Percentiles rank a stretch among this genome's conserved stretches.
Evolutionary conservation across 192 early-diverging fungal genomes (phyloP).

Genomic region (Linnemannia hyalina): DNA sequence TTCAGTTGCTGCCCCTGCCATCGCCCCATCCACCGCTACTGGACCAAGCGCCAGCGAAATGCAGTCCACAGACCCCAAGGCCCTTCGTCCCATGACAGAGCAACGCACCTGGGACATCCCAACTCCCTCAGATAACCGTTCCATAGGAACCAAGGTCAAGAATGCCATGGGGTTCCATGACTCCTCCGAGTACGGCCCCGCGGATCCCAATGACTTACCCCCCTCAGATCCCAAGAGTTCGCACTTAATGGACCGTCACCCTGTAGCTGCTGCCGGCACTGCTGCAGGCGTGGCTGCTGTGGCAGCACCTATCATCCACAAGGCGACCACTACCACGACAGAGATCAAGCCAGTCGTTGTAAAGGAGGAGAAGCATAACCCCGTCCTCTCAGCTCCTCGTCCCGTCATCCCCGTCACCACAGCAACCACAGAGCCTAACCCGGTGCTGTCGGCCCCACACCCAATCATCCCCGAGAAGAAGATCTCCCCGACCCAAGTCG

Average conservation of each 20-base stretch:
- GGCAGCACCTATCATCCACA: not conserved
- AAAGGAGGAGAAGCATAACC: not conserved
- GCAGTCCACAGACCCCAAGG: constrained; percentile 13
- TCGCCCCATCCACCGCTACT: not conserved
- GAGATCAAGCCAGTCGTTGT: not conserved
- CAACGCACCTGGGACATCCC: not conserved
- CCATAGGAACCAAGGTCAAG: not conserved
- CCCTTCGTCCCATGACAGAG: not conserved
- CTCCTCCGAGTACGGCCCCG: constrained; percentile 11
- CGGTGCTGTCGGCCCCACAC: not conserved
- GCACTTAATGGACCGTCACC: not conserved
- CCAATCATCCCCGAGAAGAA: not conserved
- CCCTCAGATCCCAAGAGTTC: not conserved
- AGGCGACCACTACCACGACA: not conserved
- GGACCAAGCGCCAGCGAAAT: not conserved
- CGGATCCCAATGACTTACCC: constrained; percentile 1
- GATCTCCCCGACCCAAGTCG: not conserved
- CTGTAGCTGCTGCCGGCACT: not conserved
- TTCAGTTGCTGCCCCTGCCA: not conserved
- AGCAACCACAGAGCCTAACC: not conserved
- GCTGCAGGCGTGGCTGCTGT: not conserved
- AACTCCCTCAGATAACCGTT: not conserved
- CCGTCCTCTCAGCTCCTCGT: not conserved
- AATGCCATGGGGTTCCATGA: not conserved
- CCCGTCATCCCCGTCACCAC: not conserved